These are phyloP conservation scores for Tolypocladium cylindrosporum DNA, from an alignment of 2,329 filamentous ascomycete genomes.

Conservation along the genomic window DNA sequence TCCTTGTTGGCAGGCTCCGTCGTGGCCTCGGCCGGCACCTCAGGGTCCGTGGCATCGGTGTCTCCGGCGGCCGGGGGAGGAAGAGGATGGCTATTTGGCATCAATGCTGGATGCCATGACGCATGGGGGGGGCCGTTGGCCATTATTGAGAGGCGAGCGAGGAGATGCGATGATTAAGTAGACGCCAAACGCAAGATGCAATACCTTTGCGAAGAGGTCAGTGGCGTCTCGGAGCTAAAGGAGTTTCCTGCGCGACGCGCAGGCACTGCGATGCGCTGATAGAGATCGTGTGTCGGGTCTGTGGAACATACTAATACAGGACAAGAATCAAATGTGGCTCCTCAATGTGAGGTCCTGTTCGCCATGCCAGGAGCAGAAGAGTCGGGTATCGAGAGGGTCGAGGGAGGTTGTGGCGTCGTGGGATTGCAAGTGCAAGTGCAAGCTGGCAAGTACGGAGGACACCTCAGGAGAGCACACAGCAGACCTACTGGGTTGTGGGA, in stretches of 20 bases:
- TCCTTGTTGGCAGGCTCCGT: constrained; percentile 1
- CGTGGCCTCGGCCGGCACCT: constrained; percentile 4
- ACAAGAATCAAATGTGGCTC: constrained; percentile 5
- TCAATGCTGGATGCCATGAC: constrained; percentile 31
- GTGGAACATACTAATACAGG: constrained; percentile 7
- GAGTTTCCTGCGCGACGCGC: neutral
- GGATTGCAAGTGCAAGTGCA: constrained; percentile 15
- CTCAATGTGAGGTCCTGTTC: constrained; percentile 7
- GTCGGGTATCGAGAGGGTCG: neutral
- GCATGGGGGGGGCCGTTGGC: constrained; percentile 23
- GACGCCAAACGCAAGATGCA: constrained; percentile 3
- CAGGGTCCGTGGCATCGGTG: neutral
- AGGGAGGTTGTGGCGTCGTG: constrained; percentile 1
- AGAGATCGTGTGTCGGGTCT: neutral
- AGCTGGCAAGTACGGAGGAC: constrained; percentile 14
- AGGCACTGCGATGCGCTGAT: neutral
- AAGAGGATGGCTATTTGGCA: constrained; percentile 19
- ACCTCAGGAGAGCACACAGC: neutral
- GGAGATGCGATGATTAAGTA: constrained; percentile 2
- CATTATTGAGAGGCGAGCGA: constrained; percentile 19
- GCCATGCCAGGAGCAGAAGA: constrained; percentile 8
- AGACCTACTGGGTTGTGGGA: neutral
- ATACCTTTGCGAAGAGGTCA: neutral
- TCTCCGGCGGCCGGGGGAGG: neutral
- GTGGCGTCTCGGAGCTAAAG: neutral